Percentiles rank a stretch among this genome's conserved stretches.
phyloP scores from a whole-genome alignment of 495 filamentous ascomycete species.

The Aspergillus bridgeri region DNA sequence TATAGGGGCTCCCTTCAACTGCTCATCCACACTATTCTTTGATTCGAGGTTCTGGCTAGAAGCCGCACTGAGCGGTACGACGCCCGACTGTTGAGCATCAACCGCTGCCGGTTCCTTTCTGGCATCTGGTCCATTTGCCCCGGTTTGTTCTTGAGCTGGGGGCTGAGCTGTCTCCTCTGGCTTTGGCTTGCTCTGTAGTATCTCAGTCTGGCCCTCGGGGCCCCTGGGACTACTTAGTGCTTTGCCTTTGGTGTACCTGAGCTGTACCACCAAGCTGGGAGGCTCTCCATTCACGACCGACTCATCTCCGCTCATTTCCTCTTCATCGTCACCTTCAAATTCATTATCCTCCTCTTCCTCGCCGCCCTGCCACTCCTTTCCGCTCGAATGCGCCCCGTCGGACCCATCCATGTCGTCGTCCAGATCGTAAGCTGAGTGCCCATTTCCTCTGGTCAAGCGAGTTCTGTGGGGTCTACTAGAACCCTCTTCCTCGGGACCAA shows the following conservation, averaged over 20 bases:
- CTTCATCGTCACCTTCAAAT: constrained; percentile 63
- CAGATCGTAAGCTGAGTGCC: constrained; percentile 50
- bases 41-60: background rate
- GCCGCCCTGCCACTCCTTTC: constrained; percentile 64
- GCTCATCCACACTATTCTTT: background rate
- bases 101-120: background rate
- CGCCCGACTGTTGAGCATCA: constrained; percentile 1
- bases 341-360: constrained; percentile 70
- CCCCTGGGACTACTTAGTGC: constrained; percentile 14
- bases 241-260: constrained; percentile 48
- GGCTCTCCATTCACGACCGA: constrained; percentile 52
- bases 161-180: constrained; percentile 1
- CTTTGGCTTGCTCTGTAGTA: background rate
- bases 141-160: background rate
- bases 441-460: constrained; percentile 34
- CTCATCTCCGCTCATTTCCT: constrained; percentile 56
- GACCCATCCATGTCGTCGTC: constrained; percentile 63
- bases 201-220: constrained; percentile 12
- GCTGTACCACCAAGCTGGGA: constrained; percentile 62
- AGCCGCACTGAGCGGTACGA: background rate
- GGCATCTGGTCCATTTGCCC: background rate
- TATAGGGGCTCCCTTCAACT: background rate
- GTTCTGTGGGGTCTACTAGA: constrained; percentile 29
- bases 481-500: constrained; percentile 30
- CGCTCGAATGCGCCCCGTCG: constrained; percentile 54